phyloP scores from a whole-genome alignment of 768 basidiomycete species.

The Nevesoporus exiguus region DNA sequence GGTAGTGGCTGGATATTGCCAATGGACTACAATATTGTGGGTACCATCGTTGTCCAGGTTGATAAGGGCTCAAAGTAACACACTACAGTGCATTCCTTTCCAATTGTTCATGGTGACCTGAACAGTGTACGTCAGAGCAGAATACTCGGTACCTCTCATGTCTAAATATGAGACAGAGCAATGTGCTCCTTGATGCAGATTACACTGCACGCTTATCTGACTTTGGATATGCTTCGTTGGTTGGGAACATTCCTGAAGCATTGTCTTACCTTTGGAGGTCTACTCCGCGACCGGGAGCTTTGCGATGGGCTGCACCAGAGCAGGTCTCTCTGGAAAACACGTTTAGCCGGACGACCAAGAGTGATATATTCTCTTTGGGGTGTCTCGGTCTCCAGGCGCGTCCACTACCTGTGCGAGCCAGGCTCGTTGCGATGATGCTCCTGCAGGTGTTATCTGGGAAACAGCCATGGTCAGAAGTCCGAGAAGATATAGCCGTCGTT shows the following conservation, averaged over 20 bases:
- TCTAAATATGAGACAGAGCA: conserved; percentile 9
- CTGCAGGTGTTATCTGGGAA: conserved; percentile 8
- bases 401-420: neutral
- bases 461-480: neutral
- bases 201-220: conserved; percentile 40
- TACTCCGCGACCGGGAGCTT: neutral
- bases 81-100: conserved; percentile 13
- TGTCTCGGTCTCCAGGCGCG: neutral
- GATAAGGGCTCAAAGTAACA: neutral
- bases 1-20: conserved; percentile 13
- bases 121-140: conserved; percentile 6
- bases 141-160: neutral
- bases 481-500: neutral
- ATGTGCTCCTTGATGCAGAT: conserved; percentile 13
- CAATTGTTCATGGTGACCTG: conserved; percentile 19
- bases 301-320: neutral
- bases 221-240: conserved; percentile 38
- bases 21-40: conserved; percentile 15
- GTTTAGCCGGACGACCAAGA: neutral
- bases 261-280: conserved; percentile 3
- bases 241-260: conserved; percentile 6
- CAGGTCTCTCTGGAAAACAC: neutral
- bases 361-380: neutral
- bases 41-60: neutral
- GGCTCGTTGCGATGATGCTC: neutral